Conservation (phyloP, 2,329 filamentous ascomycete genomes). For the Aspergillus ochraceus region DNA sequence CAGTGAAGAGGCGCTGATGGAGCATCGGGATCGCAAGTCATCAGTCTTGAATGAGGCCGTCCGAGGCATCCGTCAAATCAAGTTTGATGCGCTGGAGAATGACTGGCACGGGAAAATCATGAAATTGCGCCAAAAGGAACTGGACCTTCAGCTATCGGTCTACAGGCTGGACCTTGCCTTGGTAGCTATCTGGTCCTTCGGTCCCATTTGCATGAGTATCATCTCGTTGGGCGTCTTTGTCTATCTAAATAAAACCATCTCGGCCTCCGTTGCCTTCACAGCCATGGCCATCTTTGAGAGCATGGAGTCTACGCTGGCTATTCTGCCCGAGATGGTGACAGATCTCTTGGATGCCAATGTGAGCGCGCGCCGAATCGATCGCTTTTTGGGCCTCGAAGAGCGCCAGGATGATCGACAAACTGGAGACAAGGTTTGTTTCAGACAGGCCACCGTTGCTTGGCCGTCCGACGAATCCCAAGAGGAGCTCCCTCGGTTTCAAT, state of each 20-base stretch:
- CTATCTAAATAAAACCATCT: constrained; percentile 58
- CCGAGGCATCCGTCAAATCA: constrained; percentile 78
- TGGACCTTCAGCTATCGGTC: constrained; percentile 63
- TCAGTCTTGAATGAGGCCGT: constrained; percentile 73
- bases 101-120: constrained; percentile 72
- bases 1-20: constrained; percentile 71
- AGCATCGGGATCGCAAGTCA: constrained; percentile 71
- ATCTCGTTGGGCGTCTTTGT: constrained; percentile 69
- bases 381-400: constrained; percentile 68
- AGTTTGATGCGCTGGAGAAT: constrained; percentile 72
- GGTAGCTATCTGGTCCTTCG: constrained; percentile 68
- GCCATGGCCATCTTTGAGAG: constrained; percentile 70
- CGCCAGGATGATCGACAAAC: constrained; percentile 52
- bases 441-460: constrained; percentile 71
- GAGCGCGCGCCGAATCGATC: constrained; percentile 67
- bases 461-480: constrained; percentile 60
- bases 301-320: constrained; percentile 66
- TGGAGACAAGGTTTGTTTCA: constrained; percentile 63
- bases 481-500: constrained; percentile 57
- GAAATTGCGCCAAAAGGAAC: constrained; percentile 63
- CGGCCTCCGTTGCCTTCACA: constrained; percentile 75
- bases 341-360: constrained; percentile 68
- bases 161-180: constrained; percentile 64
- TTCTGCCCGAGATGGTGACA: constrained; percentile 70
- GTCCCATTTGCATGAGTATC: constrained; percentile 69